A percentile compares a stretch with the other conserved stretches of the same genome.
Conservation (phyloP, 352 stramenopile species). For the Globisporangium alternatum region DNA sequence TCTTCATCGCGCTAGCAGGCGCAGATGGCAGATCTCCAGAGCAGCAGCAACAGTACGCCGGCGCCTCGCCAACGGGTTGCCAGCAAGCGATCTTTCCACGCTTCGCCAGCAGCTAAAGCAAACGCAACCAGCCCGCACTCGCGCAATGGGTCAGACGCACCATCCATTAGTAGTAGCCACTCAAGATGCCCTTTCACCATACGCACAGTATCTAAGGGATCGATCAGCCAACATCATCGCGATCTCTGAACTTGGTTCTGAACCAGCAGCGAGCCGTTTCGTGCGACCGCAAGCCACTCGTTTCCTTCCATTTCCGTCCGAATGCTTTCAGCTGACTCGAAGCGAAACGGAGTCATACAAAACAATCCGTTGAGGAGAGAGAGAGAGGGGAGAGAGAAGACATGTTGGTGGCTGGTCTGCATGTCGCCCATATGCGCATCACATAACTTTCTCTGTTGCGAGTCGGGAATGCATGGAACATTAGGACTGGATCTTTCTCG, state of each 20-base stretch:
- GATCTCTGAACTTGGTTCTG: conserved; percentile 1
- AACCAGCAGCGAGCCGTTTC: not conserved
- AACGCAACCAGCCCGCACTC: not conserved
- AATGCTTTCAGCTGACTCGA: not conserved
- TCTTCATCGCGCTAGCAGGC: no score
- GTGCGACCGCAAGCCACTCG: not conserved
- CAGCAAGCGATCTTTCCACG: not conserved
- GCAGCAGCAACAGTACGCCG: not conserved
- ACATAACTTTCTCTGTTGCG: not conserved
- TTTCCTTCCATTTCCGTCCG: not conserved
- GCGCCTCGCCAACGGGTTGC: not conserved
- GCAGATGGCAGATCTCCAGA: not conserved
- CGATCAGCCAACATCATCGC: not conserved
- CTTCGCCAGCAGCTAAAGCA: not conserved
- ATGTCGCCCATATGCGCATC: not conserved
- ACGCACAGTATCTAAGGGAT: not conserved
- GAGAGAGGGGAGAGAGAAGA: not conserved
- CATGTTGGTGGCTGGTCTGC: not conserved
- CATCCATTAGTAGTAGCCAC: not conserved
- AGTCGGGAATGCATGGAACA: conserved; percentile 6
- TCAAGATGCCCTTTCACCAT: not conserved
- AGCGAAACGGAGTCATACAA: not conserved
- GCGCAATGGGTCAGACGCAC: not conserved
- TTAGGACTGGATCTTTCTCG: conserved; percentile 13
- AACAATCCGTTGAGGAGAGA: not conserved